A percentile compares a stretch with the other conserved stretches of the same genome.
Evolutionary conservation across 2,329 filamentous ascomycete species (phyloP).

Genomic region (Cytospora mali): DNA sequence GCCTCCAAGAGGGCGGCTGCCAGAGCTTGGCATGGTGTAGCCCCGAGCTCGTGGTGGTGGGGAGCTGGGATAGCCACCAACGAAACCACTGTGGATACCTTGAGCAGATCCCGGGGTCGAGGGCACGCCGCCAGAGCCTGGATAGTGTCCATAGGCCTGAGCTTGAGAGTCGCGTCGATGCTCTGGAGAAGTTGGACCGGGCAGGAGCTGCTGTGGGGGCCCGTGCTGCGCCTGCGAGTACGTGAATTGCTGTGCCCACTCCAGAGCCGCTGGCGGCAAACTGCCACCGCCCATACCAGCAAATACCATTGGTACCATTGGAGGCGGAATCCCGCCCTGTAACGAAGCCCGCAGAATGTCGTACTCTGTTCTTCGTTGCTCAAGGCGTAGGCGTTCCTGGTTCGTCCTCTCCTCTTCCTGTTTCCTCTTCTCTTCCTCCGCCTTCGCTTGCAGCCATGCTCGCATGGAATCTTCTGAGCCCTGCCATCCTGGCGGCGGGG

Average conservation of each 20-base stretch:
- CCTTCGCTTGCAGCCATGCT: constrained; percentile 69
- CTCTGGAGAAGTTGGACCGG: constrained; percentile 56
- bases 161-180: constrained; percentile 56
- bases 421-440: constrained; percentile 71
- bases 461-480: constrained; percentile 71
- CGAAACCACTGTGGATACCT: constrained; percentile 44
- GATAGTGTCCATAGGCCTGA: constrained; percentile 47
- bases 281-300: constrained; percentile 68
- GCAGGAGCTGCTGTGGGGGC: constrained; percentile 54
- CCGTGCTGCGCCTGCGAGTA: constrained; percentile 51
- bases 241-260: constrained; percentile 70
- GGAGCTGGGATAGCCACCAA: constrained; percentile 49
- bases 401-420: constrained; percentile 74
- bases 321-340: constrained; percentile 70
- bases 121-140: constrained; percentile 43
- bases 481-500: constrained; percentile 69
- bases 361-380: constrained; percentile 73
- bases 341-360: constrained; percentile 72
- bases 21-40: constrained; percentile 49
- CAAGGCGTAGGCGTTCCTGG: constrained; percentile 67
- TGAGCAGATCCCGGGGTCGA: constrained; percentile 47
- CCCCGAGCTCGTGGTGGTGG: constrained; percentile 54
- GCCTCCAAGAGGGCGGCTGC: constrained; percentile 40
- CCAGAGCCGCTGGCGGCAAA: constrained; percentile 62
- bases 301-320: constrained; percentile 76